Conservation (phyloP, 768 basidiomycete species). For the Lentinula edodes region DNA sequence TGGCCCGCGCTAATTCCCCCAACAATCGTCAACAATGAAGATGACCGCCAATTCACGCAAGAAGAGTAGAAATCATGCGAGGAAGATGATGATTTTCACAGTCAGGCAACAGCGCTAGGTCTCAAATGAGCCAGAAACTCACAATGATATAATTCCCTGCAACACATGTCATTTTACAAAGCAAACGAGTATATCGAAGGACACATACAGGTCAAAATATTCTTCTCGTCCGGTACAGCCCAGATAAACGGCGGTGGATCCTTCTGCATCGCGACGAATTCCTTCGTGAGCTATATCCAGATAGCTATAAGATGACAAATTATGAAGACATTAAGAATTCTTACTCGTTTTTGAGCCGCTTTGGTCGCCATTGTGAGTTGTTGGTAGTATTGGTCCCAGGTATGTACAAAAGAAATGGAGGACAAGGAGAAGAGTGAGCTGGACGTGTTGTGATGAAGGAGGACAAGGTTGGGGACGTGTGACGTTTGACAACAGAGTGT, state of each 20-base stretch:
- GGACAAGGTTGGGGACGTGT: not conserved
- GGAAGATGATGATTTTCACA: not conserved
- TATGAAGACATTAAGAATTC: not conserved
- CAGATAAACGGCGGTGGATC: conserved; percentile 95
- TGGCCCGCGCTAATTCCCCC: conserved; percentile 69
- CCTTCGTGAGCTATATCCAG: conserved; percentile 62
- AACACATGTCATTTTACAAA: conserved; percentile 1
- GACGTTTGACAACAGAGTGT: not conserved
- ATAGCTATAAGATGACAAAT: not conserved
- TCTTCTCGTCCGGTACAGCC: conserved; percentile 96
- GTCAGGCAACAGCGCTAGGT: not conserved
- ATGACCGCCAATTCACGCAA: too few species aligned
- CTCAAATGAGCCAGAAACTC: conserved; percentile 17
- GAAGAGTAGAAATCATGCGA: not conserved
- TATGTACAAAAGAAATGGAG: not conserved
- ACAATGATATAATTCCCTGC: conserved; percentile 96
- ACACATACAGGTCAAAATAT: conserved; percentile 85
- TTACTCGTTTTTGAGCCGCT: conserved; percentile 80
- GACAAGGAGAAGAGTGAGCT: not conserved
- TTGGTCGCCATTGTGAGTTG: conserved; percentile 64
- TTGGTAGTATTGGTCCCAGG: not conserved
- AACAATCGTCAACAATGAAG: not conserved
- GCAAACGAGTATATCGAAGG: not conserved
- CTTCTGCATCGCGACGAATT: conserved; percentile 88
- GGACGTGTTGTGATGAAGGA: not conserved